These are phyloP conservation scores for Mrakia gelida DNA, from an alignment of 768 basidiomycete species.

Conservation along the genomic window DNA sequence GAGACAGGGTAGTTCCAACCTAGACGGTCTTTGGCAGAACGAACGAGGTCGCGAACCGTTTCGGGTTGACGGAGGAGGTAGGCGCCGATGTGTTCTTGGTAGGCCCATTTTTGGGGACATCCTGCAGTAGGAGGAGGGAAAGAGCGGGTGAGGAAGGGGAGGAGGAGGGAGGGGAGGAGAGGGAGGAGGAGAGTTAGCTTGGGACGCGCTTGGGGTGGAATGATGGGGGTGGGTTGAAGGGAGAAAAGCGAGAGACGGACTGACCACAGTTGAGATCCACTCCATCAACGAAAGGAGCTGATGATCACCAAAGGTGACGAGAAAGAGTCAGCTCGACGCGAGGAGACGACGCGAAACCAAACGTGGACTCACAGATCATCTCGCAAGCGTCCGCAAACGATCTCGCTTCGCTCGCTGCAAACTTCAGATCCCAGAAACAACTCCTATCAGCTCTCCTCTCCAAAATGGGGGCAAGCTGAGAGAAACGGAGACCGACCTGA, in stretches of 20 bases:
- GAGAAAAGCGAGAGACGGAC: neutral
- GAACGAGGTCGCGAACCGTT: conserved; percentile 49
- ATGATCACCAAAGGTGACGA: too few relatives aligned
- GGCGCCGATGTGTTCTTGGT: conserved; percentile 49
- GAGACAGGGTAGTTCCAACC: conserved; percentile 49
- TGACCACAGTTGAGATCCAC: conserved; percentile 51
- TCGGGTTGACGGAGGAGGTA: conserved; percentile 51
- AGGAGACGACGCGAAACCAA: neutral
- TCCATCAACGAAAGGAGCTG: conserved; percentile 48
- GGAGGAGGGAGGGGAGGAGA: neutral
- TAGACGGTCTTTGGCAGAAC: conserved; percentile 46
- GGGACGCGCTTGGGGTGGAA: too few relatives aligned
- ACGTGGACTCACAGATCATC: conserved; percentile 25
- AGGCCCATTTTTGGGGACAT: conserved; percentile 51
- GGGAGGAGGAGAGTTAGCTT: too few relatives aligned
- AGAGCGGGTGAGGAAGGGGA: neutral
- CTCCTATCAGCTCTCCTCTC: neutral
- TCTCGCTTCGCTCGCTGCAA: conserved; percentile 48
- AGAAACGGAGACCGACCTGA: too few relatives aligned
- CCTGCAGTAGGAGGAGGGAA: conserved; percentile 34
- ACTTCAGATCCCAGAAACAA: conserved; percentile 30
- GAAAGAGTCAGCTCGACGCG: neutral
- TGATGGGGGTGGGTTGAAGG: neutral
- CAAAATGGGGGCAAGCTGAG: too few relatives aligned
- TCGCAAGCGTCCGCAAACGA: conserved; percentile 48